A percentile compares a stretch with the other conserved stretches of the same genome.
phyloP scores from a whole-genome alignment of 495 filamentous ascomycete species.

The Platismatia glauca region DNA sequence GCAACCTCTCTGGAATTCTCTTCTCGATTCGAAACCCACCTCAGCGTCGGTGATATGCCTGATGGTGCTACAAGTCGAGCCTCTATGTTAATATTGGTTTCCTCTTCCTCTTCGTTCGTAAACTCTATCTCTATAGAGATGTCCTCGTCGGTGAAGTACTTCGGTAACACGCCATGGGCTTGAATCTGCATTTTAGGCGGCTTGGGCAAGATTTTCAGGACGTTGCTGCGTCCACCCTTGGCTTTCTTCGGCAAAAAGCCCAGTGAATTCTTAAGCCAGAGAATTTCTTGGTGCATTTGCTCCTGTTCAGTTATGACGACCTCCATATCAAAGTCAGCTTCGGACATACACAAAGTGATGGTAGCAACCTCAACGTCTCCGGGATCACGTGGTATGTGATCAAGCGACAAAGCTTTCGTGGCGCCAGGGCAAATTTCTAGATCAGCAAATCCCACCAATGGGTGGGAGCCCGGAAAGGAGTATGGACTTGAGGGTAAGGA shows the following conservation, averaged over 20 bases:
- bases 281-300: constrained; percentile 34
- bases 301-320: constrained; percentile 48
- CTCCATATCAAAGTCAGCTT: constrained; percentile 58
- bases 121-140: constrained; percentile 60
- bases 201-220: constrained; percentile 67
- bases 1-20: constrained; percentile 13
- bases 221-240: constrained; percentile 31
- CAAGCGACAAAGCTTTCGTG: constrained; percentile 61
- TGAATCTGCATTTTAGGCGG: constrained; percentile 83
- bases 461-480: constrained; percentile 12
- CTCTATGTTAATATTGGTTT: constrained; percentile 61
- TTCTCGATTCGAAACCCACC: constrained; percentile 37
- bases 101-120: constrained; percentile 75
- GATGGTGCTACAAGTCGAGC: constrained; percentile 53
- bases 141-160: constrained; percentile 77
- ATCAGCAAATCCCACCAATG: constrained; percentile 49
- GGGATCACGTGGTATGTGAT: constrained; percentile 67
- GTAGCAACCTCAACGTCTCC: constrained; percentile 61
- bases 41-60: constrained; percentile 42
- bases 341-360: constrained; percentile 52
- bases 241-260: constrained; percentile 32
- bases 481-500: constrained; percentile 5
- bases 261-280: constrained; percentile 46
- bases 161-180: constrained; percentile 47
- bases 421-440: constrained; percentile 60